Base-by-base conservation (phyloP, 208 protist genomes). In the Strigomonas culicis region DNA sequence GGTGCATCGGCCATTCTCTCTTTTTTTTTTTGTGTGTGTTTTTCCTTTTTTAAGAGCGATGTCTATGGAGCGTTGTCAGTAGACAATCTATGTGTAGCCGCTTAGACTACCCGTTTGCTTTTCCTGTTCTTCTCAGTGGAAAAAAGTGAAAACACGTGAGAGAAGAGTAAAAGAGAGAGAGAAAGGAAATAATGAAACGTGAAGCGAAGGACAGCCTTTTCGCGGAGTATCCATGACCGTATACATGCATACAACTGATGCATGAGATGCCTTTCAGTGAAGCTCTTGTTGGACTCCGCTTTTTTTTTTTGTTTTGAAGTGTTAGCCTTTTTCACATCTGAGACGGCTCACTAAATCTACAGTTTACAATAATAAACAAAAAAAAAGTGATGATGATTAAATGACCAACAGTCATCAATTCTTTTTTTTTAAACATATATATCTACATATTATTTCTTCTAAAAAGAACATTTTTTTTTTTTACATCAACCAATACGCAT, bases 341-440 rank as follows among this genome's bases (percentile, higher is more conserved):
- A n/a, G n/a, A n/a, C n/a, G n/a, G n/a, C n/a, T n/a, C n/a, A n/a
- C n/a, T n/a, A 10, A 22, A 7, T 55, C 11, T 55, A 55, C 50
- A 55, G 8, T 55, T 8, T 28, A 25, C 7, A 10, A 59, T 36
- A 59, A 11, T 25, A 71, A 71, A 22, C 59, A 56, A 68, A 19
- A 34, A 68, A 55, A 71, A 53, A 60, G 71, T 56, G 34, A 75
- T 53, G 41, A 67, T 22, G 36, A 28, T 8, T 43, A 39, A 32
- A 22, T 55, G 49, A 31, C 8, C 8, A 22, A 31, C 8, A 55
- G 19, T 22, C 8, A 21, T 43, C 27, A 43, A 59, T 7, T 59
- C 13, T 59, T 11, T 59, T 10, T 10, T 10, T 25, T 55, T 10
- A n/a, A n/a, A n/a, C n/a, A n/a, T n/a, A n/a, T n/a, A n/a, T n/a